These are phyloP conservation scores for Candida mattraensis DNA, from an alignment of 805 yeast genomes.

Conservation along the genomic window DNA sequence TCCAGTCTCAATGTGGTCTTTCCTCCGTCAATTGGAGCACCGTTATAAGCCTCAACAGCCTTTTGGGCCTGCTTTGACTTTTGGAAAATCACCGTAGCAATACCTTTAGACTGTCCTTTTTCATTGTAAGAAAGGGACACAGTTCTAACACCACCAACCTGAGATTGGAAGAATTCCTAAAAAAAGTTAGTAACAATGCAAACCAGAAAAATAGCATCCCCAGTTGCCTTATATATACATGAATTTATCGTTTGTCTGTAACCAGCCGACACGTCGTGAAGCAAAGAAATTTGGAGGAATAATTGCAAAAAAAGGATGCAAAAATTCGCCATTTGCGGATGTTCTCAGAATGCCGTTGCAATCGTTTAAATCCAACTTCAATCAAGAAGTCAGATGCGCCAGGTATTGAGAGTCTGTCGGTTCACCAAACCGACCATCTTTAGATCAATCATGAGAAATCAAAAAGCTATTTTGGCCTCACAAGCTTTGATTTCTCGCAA, in stretches of 20 bases:
- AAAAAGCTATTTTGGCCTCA: no score
- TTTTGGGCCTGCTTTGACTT: constrained; percentile 65
- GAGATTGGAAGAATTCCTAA: constrained; percentile 85
- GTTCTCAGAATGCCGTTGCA: no score
- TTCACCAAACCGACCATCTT: constrained; percentile 6
- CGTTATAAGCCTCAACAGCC: constrained; percentile 84
- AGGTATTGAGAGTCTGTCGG: no score
- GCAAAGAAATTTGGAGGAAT: no score
- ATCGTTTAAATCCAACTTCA: constrained; percentile 8
- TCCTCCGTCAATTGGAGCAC: constrained; percentile 93
- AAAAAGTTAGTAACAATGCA: constrained; percentile 22
- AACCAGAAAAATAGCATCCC: constrained; percentile 2
- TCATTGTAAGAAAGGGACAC: constrained; percentile 78
- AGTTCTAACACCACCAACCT: constrained; percentile 79
- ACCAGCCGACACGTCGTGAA: no score
- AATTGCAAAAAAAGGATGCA: no score
- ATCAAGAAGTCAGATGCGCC: constrained; percentile 8
- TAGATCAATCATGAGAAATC: constrained; percentile 1
- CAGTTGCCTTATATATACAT: constrained; percentile 8
- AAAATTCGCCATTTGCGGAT: no score
- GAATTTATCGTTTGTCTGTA: constrained; percentile 1
- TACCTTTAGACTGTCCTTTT: constrained; percentile 88
- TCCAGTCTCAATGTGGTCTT: constrained; percentile 72
- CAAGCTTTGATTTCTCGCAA: no score
- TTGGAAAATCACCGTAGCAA: constrained; percentile 82